Conservation (phyloP, 352 stramenopile species). For the Globisporangium viniferum region DNA sequence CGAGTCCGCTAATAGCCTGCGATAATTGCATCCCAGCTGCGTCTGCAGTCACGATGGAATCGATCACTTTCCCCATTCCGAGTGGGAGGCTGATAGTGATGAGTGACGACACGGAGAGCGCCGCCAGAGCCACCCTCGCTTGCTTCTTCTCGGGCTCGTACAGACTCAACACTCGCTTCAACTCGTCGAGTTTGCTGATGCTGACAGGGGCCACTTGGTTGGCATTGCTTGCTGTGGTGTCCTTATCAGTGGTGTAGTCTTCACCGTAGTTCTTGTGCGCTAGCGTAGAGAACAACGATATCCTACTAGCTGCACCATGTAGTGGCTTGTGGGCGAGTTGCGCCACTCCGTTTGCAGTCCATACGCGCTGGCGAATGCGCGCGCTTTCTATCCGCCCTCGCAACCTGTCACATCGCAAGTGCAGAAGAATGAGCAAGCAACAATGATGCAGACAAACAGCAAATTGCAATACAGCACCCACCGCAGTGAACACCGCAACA, state of each 20-base stretch:
- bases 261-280: background rate
- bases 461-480: background rate
- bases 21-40: conserved; percentile 36
- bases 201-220: background rate
- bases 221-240: background rate
- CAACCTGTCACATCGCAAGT: background rate
- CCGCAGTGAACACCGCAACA: background rate
- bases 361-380: background rate
- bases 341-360: background rate
- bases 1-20: conserved; percentile 50
- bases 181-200: conserved; percentile 18
- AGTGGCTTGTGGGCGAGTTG: background rate
- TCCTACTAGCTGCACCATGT: background rate
- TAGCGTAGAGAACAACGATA: background rate
- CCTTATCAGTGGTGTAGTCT: background rate
- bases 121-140: conserved; percentile 33
- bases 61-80: conserved; percentile 82
- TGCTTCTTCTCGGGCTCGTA: conserved; percentile 74
- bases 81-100: conserved; percentile 80
- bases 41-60: conserved; percentile 53
- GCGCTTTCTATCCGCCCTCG: background rate
- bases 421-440: background rate
- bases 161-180: conserved; percentile 43
- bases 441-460: background rate
- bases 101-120: conserved; percentile 60